phyloP scores from a whole-genome alignment of 495 filamentous ascomycete species.

The Annulohypoxylon stygium region DNA sequence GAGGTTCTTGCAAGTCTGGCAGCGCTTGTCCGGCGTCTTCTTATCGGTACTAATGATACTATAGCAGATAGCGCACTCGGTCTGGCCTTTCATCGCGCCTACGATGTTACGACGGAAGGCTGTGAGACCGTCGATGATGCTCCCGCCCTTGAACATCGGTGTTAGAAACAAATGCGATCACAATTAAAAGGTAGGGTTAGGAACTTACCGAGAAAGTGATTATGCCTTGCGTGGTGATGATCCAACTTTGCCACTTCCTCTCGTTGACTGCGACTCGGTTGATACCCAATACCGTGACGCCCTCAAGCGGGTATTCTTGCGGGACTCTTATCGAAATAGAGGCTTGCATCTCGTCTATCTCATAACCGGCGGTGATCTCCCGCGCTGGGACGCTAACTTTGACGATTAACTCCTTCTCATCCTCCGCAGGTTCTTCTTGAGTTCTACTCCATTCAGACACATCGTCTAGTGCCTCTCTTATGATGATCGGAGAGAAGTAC shows the following conservation, averaged over 20 bases:
- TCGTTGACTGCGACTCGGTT: constrained; percentile 89
- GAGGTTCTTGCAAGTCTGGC: constrained; percentile 91
- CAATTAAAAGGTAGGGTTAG: background rate
- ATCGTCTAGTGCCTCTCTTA: constrained; percentile 75
- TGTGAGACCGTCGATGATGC: constrained; percentile 83
- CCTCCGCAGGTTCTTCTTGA: constrained; percentile 66
- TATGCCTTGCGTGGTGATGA: constrained; percentile 86
- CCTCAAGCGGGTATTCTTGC: constrained; percentile 80
- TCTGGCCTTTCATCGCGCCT: constrained; percentile 90
- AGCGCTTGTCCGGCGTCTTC: constrained; percentile 89
- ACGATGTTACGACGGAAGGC: constrained; percentile 86
- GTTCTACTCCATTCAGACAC: constrained; percentile 78
- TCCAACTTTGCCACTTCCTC: constrained; percentile 89
- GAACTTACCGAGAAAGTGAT: constrained; percentile 83
- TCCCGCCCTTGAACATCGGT: constrained; percentile 69
- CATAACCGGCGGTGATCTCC: constrained; percentile 85
- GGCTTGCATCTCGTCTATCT: constrained; percentile 87
- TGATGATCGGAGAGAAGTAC: constrained; percentile 85
- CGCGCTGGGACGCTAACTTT: constrained; percentile 75
- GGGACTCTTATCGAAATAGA: constrained; percentile 84
- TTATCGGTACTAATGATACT: constrained; percentile 88
- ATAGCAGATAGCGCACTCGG: constrained; percentile 97
- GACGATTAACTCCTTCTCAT: constrained; percentile 78
- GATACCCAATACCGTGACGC: constrained; percentile 78
- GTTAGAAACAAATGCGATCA: constrained; percentile 11